Percentiles rank a stretch among this genome's conserved stretches.
Evolutionary conservation across 371 early-diverging fungal species (phyloP).

Genomic region (Lichtheimia ramosa): DNA sequence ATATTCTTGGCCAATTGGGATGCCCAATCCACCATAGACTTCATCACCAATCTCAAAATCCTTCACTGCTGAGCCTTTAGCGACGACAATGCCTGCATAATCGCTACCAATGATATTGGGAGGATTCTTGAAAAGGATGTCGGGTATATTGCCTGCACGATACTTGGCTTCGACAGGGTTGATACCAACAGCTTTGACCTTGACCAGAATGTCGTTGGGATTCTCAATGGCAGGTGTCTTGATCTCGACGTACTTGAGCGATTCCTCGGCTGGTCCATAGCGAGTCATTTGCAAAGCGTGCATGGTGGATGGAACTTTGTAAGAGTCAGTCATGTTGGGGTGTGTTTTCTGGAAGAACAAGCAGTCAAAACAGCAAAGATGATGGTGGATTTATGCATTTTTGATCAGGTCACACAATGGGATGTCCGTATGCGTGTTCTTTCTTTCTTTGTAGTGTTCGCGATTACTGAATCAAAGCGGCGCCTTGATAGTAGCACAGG

Average conservation of each 20-base stretch:
- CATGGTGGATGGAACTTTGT: slow-evolving; percentile 36
- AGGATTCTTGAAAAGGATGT: slow-evolving; percentile 6
- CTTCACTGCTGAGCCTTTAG: slow-evolving; percentile 34
- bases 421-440: too few relatives aligned
- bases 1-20: slow-evolving; percentile 13
- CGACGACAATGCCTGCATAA: slow-evolving; percentile 44
- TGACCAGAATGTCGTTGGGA: slow-evolving; percentile 48
- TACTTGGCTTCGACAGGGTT: slow-evolving; percentile 66
- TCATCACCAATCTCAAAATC: slow-evolving; percentile 48
- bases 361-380: neutral
- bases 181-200: slow-evolving; percentile 57
- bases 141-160: slow-evolving; percentile 26
- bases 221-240: slow-evolving; percentile 25
- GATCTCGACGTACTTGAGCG: slow-evolving; percentile 28
- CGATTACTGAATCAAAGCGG: too few relatives aligned
- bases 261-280: slow-evolving; percentile 25
- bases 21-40: slow-evolving; percentile 45
- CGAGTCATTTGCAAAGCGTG: slow-evolving; percentile 35
- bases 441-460: too few relatives aligned
- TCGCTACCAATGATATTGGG: slow-evolving; percentile 44
- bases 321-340: slow-evolving; percentile 20
- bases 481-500: too few relatives aligned
- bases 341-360: neutral
- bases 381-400: too few relatives aligned
- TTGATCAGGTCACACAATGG: too few relatives aligned